These are phyloP conservation scores for Polyporus tsugae DNA, from an alignment of 1,284 basidiomycete species.

Conservation along the genomic window DNA sequence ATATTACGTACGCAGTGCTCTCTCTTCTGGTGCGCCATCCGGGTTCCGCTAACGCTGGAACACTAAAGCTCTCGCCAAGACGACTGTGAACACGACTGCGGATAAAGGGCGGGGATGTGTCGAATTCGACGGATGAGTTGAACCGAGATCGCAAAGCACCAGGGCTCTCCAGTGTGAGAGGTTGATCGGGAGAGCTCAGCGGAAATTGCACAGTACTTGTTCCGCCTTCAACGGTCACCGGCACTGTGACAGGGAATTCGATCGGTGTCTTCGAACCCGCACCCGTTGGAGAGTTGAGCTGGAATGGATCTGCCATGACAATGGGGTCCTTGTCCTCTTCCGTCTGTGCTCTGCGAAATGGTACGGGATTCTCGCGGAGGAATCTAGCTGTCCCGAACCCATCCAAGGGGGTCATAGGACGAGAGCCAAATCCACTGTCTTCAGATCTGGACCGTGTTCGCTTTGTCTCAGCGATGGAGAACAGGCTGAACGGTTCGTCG, in stretches of 20 bases:
- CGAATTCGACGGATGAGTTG: constrained; percentile 74
- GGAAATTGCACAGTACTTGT: constrained; percentile 85
- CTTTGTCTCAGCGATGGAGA: constrained; percentile 80
- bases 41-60: constrained; percentile 54
- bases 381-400: constrained; percentile 53
- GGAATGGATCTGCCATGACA: constrained; percentile 50
- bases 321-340: constrained; percentile 78
- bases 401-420: constrained; percentile 58
- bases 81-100: constrained; percentile 84
- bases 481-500: constrained; percentile 79
- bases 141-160: constrained; percentile 64
- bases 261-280: constrained; percentile 59
- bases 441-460: constrained; percentile 62
- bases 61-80: constrained; percentile 59
- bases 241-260: constrained; percentile 60
- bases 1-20: constrained; percentile 75
- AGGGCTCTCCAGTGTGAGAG: constrained; percentile 56
- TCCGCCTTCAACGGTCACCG: constrained; percentile 56
- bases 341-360: constrained; percentile 81
- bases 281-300: constrained; percentile 53
- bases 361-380: constrained; percentile 70
- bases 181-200: constrained; percentile 74
- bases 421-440: constrained; percentile 58
- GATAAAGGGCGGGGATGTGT: constrained; percentile 76
- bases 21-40: constrained; percentile 84